Base-by-base conservation (phyloP, 2,329 filamentous ascomycete genomes). In the Trichoderma oligosporum region DNA sequence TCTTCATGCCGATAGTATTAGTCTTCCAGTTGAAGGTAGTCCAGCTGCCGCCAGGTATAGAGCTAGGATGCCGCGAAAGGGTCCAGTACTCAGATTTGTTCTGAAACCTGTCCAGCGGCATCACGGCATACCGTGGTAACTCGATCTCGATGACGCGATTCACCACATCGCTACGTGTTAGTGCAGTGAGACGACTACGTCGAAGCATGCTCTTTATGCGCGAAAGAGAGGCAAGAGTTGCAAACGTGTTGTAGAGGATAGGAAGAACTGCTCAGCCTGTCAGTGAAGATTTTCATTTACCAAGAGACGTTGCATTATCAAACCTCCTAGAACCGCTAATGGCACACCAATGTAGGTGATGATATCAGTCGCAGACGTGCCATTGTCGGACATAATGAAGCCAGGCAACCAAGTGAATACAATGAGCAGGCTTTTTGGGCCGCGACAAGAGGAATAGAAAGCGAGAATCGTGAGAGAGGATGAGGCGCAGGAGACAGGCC, bases 141-240 rank as follows among this genome's bases (percentile, higher is more conserved):
- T 87, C 83, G 33, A 87, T 81, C 66, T 87, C 84, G 35, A 87
- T 84, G 52, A 86, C 77, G 36, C 83, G 81, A 58, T 85, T 86
- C 61, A 87, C 81, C 2, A 87, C 77, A 58, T 85, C 83, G 66
- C 81, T 82, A 42, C 84, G 78, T 11, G 82, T 86, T 42, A 86
- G 75, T 0, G 82, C 83, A 2, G 78, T 79, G 7, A 85, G 71
- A n/a, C 76, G 77, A 67, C 81, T 81, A 55, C 77, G 76, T 14
- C 78, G 71, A 4, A 87, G 77, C 70, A 81, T 80, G 56, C 78
- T 79, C 66, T 79, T 80, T 68, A 87, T 84, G 46, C 79, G 79
- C 36, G 82, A 82, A 2, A 85, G 74, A 2, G 82, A 83, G 12
- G 82, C 72, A 24, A 86, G 77, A 3, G 82, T 85, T 24, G 79